Conservation (phyloP, 2,329 filamentous ascomycete genomes). For the Phialophora macrospora region DNA sequence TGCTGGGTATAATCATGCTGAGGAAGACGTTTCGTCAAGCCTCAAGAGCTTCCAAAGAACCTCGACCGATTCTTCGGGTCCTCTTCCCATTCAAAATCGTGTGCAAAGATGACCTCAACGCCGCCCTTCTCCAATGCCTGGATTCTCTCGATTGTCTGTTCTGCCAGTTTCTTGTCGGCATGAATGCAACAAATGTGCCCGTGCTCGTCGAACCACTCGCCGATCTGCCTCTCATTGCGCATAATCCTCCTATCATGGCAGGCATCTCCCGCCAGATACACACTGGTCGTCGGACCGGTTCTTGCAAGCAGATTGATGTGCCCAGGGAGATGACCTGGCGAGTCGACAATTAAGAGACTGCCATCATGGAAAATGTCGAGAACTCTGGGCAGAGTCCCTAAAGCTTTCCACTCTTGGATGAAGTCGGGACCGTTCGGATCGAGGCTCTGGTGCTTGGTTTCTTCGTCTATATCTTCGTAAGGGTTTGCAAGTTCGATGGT, state of each 20-base stretch:
- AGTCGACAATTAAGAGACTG: slow-evolving; percentile 42
- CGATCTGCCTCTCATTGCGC: slow-evolving; percentile 41
- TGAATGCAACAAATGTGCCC: slow-evolving; percentile 43
- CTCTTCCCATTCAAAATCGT: slow-evolving; percentile 43
- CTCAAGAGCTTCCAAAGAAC: slow-evolving; percentile 30
- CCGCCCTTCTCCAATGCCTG: slow-evolving; percentile 32
- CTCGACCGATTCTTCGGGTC: slow-evolving; percentile 25
- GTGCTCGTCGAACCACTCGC: slow-evolving; percentile 40
- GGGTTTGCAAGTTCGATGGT: slow-evolving; percentile 38
- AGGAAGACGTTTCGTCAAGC: background rate
- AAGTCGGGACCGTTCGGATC: slow-evolving; percentile 29
- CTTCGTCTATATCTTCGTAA: slow-evolving; percentile 25
- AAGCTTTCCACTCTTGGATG: slow-evolving; percentile 35
- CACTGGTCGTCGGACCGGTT: slow-evolving; percentile 27
- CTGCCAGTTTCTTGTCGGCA: slow-evolving; percentile 37
- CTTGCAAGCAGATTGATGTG: slow-evolving; percentile 44
- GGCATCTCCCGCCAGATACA: slow-evolving; percentile 44
- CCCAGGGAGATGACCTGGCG: slow-evolving; percentile 43
- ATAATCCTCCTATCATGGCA: slow-evolving; percentile 44
- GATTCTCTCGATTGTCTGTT: slow-evolving; percentile 40
- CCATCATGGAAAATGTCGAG: slow-evolving; percentile 43
- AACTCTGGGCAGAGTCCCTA: slow-evolving; percentile 30
- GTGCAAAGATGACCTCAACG: slow-evolving; percentile 43
- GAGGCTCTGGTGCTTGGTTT: slow-evolving; percentile 10
- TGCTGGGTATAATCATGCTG: slow-evolving; percentile 1